Percentiles rank a stretch among this genome's conserved stretches.
Evolutionary conservation across 2,329 filamentous ascomycete species (phyloP).

Genomic region (Parascedosporium putredinis): DNA sequence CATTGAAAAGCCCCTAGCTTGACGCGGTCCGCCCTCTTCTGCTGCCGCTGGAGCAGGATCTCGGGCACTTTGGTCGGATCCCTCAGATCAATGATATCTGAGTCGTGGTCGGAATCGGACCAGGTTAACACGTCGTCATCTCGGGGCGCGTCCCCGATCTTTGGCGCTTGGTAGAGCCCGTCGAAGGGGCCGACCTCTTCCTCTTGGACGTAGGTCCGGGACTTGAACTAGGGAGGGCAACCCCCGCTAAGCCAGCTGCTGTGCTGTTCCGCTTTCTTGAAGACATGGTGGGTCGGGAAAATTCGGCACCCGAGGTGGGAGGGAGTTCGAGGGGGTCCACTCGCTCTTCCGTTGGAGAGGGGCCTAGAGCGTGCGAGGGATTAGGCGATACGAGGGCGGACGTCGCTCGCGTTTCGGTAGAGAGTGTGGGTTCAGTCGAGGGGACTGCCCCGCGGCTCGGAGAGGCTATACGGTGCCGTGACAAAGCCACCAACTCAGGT

Average conservation of each 20-base stretch:
- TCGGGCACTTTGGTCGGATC: constrained; percentile 33
- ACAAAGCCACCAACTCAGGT: no score
- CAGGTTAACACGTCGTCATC: background rate
- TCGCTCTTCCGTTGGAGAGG: no score
- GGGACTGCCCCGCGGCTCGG: no score
- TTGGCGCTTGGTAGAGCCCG: constrained; percentile 9
- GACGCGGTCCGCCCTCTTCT: constrained; percentile 33
- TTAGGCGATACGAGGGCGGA: background rate
- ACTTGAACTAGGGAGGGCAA: constrained; percentile 9
- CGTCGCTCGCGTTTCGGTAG: no score
- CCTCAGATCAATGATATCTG: constrained; percentile 28
- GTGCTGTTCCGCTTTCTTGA: constrained; percentile 5
- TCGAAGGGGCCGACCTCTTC: constrained; percentile 11
- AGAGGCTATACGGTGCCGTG: no score
- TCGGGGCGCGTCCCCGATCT: constrained; percentile 1
- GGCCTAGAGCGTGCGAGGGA: background rate
- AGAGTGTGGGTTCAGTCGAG: no score
- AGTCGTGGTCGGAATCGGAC: constrained; percentile 10
- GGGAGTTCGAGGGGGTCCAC: background rate
- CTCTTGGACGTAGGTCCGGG: constrained; percentile 4
- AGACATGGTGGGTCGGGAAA: constrained; percentile 3
- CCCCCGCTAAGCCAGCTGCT: background rate
- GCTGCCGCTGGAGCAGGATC: constrained; percentile 31
- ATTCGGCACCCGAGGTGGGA: background rate
- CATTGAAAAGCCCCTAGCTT: constrained; percentile 51